Percentiles rank a stretch among this genome's conserved stretches.
phyloP scores from a whole-genome alignment of 208 protist species.

The Wallacemonas sp. region DNA sequence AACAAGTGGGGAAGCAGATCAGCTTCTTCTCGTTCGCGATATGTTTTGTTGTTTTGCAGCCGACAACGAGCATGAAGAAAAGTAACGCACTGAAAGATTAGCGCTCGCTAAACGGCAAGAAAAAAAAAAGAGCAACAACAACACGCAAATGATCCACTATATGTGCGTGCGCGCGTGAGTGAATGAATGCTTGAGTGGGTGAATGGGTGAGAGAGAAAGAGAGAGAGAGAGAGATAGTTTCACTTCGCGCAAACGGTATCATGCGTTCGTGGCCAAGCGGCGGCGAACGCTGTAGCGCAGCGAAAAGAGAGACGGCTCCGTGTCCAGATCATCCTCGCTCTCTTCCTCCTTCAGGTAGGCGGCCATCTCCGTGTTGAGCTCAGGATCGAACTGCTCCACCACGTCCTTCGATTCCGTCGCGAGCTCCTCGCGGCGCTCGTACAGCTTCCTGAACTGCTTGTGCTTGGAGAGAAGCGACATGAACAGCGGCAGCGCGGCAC shows the following conservation, averaged over 20 bases:
- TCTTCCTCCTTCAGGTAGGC: conserved; percentile 43
- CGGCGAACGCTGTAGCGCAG: conserved; percentile 74
- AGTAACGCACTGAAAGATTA: too few relatives aligned
- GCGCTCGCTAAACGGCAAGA: neutral
- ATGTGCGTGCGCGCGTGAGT: too few relatives aligned
- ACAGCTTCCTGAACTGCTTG: conserved; percentile 88
- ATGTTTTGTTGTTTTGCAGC: too few relatives aligned
- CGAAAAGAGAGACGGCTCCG: conserved; percentile 88
- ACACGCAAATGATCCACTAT: neutral
- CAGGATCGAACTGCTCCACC: conserved; percentile 68
- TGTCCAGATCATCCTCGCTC: conserved; percentile 50
- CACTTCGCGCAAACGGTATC: too few relatives aligned
- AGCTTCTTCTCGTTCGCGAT: too few relatives aligned
- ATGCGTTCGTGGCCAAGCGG: conserved; percentile 42
- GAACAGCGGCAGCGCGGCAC: conserved; percentile 82
- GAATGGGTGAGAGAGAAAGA: too few relatives aligned
- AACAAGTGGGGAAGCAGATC: too few relatives aligned
- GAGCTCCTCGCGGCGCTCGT: conserved; percentile 74
- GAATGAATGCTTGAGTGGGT: too few relatives aligned
- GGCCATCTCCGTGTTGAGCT: conserved; percentile 78
- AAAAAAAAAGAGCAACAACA: neutral
- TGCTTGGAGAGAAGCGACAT: conserved; percentile 87
- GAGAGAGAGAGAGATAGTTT: too few relatives aligned
- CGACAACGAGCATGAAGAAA: too few relatives aligned
- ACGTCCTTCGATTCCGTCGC: conserved; percentile 57